Conservation (phyloP, 768 basidiomycete species). For the Astraeus odoratus region DNA sequence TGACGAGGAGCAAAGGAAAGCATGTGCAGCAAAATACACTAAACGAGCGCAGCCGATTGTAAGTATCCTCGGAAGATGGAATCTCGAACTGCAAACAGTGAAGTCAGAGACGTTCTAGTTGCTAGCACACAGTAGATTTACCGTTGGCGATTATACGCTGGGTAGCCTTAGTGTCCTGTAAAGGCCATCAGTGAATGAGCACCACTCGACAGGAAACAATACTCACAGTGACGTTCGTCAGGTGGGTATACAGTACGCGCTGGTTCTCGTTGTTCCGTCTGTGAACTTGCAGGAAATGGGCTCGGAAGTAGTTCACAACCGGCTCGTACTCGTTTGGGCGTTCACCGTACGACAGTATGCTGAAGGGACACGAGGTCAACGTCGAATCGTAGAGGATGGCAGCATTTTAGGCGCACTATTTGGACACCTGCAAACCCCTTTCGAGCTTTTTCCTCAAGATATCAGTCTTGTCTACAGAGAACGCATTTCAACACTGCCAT, state of each 20-base stretch:
- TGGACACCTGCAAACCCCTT: slow-evolving; percentile 60
- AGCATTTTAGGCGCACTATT: slow-evolving; percentile 52
- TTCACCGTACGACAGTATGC: slow-evolving; percentile 77
- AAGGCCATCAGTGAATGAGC: slow-evolving; percentile 4
- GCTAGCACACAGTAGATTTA: slow-evolving; percentile 27
- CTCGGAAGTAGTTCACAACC: slow-evolving; percentile 80
- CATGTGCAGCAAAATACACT: slow-evolving; percentile 11
- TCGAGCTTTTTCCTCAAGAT: slow-evolving; percentile 67
- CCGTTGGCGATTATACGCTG: slow-evolving; percentile 80
- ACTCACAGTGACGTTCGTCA: slow-evolving; percentile 73
- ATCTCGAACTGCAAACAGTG: slow-evolving; percentile 47
- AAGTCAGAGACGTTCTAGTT: slow-evolving; percentile 4
- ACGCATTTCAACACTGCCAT: not conserved
- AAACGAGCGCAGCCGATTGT: slow-evolving; percentile 65
- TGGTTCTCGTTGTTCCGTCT: slow-evolving; percentile 72
- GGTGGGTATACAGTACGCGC: slow-evolving; percentile 74
- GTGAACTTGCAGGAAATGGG: slow-evolving; percentile 79
- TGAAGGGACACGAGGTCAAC: slow-evolving; percentile 19
- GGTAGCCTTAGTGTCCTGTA: slow-evolving; percentile 75
- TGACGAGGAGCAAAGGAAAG: not conserved
- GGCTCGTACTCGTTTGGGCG: slow-evolving; percentile 77
- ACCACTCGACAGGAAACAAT: not conserved
- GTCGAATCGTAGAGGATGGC: not conserved
- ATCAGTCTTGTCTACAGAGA: slow-evolving; percentile 63
- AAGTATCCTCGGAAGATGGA: slow-evolving; percentile 73